Base-by-base conservation (phyloP, 805 yeast genomes). In the Kluyveromyces starmeri region DNA sequence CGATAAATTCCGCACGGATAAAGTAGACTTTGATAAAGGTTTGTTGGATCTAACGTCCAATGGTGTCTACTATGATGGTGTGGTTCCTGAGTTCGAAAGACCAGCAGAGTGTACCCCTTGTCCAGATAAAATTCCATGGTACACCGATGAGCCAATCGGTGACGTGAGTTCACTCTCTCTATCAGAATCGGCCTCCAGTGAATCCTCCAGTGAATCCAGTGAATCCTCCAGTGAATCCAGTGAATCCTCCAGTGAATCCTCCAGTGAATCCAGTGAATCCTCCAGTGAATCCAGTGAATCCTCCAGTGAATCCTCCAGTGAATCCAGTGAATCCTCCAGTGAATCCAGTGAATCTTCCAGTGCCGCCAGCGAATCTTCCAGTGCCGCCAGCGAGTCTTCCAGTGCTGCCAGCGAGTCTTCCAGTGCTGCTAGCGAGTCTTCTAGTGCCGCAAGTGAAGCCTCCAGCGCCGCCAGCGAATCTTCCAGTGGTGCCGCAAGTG, bases 1-100 rank as follows among this genome's bases (percentile, higher is more conserved):
- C 3, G 13, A 28, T n/a, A 24, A 25, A 12, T 36, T 36, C 29
- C 16, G 13, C 3, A 26, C 27, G 25, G 39, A 15, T 19, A 19
- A 30, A 11, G 36, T 35, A 4, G 29, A 24, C 16, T 36, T 21
- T 20, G 39, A 32, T 15, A 15, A 26, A 8, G 36, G 36, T 12
- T 33, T 18, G n/a, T 30, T 27, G 4, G 25, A 21, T 4, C 27
- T 36, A 8, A 21, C 14, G 10, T 15, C n/a, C n/a, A 36, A 36
- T 13, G 39, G 27, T 20, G 12, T 36, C n/a, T 36, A 18, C 8
- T 36, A 36, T 19, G 16, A 15, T 16, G 36, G 39, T 7, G 24
- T 17, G 4, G 32, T 16, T 8, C 23, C 27, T 20, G 18, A 35
- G 2, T 25, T 6, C 25, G 22, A 20, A n/a, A 36, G n/a, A 21